A percentile compares a stretch with the other conserved stretches of the same genome.
Conservation (phyloP, 495 filamentous ascomycete species). For the Cercophora samala region DNA sequence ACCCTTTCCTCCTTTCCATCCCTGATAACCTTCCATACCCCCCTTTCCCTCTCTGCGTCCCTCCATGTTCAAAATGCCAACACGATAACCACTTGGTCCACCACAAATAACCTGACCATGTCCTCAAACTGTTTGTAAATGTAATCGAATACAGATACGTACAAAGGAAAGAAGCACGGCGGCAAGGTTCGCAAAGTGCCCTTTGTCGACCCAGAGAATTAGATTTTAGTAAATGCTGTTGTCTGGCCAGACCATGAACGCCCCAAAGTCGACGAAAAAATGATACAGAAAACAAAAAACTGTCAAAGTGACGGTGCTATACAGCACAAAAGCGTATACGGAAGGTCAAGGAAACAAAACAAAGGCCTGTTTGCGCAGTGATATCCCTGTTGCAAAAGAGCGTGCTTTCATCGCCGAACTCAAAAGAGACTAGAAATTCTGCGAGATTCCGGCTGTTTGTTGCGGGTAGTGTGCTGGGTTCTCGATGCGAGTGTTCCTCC, state of each 20-base stretch:
- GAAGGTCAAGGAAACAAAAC: neutral
- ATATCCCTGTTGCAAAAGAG: constrained; percentile 9
- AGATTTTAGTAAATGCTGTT: constrained; percentile 11
- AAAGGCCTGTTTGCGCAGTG: neutral
- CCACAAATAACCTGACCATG: neutral
- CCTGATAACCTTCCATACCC: neutral
- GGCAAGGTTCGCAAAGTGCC: constrained; percentile 1
- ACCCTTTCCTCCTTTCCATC: neutral
- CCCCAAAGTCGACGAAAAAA: constrained; percentile 8
- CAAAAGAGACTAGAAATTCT: constrained; percentile 72
- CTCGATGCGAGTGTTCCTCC: constrained; percentile 91
- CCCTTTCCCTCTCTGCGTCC: neutral
- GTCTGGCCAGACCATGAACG: constrained; percentile 13
- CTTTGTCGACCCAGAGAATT: constrained; percentile 8
- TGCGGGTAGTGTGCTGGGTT: constrained; percentile 81
- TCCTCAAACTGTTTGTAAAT: neutral
- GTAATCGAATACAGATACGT: constrained; percentile 1
- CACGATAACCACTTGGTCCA: neutral
- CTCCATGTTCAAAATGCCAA: neutral
- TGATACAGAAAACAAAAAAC: constrained; percentile 3
- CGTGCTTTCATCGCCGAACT: neutral
- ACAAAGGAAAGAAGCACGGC: neutral
- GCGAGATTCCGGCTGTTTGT: constrained; percentile 94
- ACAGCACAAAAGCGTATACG: neutral
- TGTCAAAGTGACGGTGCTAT: neutral